Evolutionary conservation across 495 filamentous ascomycete species (phyloP), one percentile per base, ranked within the genome.

Genomic region (Penicillium canescens): DNA sequence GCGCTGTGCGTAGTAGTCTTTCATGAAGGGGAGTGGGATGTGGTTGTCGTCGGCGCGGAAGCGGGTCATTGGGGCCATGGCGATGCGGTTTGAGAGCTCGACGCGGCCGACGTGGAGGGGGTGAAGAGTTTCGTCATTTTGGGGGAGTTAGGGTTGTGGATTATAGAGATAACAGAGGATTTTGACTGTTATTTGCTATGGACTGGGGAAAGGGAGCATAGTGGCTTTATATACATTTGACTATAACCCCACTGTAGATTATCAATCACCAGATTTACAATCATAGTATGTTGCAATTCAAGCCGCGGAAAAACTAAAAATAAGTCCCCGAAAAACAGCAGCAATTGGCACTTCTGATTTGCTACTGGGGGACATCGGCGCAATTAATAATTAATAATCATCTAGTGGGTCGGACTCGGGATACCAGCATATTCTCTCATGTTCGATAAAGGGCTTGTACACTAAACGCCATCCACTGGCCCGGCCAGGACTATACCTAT

Each of bases 1-100:
- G 14, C 81, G 68, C 53, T 85, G 81, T 6, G 59, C 58, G 57
- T 84, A 83, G 71, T 84, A 80, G 31, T 80, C 75, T 48, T 64
- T 66, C 5, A 78, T 57, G 16, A 81, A 43, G 9, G 67, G 59
- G 36, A 69, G 58, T 11, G 79, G 77, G 34, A 65, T 54, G 55
- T 66, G 61, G 39, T 66, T 39, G 40, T 89, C 79, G 43, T 57
- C 54, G 42, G 65, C 69, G 31, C 80, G 76, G 53, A 76, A 73
- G 9, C 79, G 74, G 10, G 79, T 83, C 48, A 82, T 50, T 0
- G 78, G 80, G 0, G 78, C 77, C 61, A 82, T 67, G 26, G 69
- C 71, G 35, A 83, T 60, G 42, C 79, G 78, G 62, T 82, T 73
- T 36, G 63, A 59, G 39, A 82, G 78, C 20, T 70, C 65, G 43